phyloP scores from a whole-genome alignment of 257 asterid genomes.

The Cordia subcordata region DNA sequence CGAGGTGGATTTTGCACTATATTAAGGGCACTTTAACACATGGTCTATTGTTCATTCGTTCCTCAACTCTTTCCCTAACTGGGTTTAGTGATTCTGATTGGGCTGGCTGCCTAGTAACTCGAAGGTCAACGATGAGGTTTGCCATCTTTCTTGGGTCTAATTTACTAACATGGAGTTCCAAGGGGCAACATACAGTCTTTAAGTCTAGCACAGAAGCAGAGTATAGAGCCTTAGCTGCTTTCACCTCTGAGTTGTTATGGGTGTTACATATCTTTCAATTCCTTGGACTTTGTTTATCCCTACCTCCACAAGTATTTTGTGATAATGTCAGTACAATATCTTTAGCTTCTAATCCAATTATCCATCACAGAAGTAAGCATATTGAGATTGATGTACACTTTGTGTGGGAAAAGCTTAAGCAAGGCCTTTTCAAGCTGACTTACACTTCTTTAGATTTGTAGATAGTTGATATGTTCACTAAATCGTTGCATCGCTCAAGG shows the following conservation, averaged over 20 bases:
- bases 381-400: background rate
- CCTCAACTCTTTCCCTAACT: background rate
- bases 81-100: background rate
- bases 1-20: background rate
- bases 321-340: background rate
- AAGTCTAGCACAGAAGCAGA: background rate
- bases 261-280: background rate
- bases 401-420: too few relatives aligned
- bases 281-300: background rate
- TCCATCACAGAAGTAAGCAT: background rate
- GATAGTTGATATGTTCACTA: background rate
- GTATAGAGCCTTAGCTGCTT: background rate
- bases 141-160: background rate
- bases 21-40: background rate
- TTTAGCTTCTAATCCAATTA: background rate
- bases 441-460: too few relatives aligned
- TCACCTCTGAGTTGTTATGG: background rate
- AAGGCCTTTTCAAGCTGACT: too few relatives aligned
- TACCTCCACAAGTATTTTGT: background rate
- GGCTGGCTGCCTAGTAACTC: background rate
- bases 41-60: background rate
- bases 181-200: background rate
- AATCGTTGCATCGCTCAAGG: too few relatives aligned
- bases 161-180: background rate
- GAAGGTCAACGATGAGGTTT: background rate